phyloP scores from a whole-genome alignment of 305 asterid species.

The Fraxinus platypoda region DNA sequence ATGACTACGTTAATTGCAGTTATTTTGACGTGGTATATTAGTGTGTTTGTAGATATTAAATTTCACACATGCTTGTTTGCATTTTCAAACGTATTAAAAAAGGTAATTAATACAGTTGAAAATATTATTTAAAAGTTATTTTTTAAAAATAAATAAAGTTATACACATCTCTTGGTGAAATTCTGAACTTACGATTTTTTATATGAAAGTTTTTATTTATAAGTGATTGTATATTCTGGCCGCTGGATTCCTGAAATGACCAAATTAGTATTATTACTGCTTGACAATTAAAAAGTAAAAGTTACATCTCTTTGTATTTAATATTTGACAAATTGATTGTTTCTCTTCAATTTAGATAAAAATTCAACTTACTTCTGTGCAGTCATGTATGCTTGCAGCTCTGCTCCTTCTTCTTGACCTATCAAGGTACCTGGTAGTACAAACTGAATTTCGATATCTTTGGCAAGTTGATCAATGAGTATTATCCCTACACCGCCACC shows the following conservation, averaged over 20 bases:
- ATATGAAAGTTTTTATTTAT: no score
- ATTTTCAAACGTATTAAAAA: no score
- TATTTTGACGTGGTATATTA: no score
- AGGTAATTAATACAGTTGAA: no score
- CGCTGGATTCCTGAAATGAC: conserved; percentile 44
- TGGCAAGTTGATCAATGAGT: conserved; percentile 38
- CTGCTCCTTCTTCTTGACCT: conserved; percentile 37
- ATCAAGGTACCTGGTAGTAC: conserved; percentile 40
- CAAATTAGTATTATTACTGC: background rate
- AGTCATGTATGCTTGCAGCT: conserved; percentile 43
- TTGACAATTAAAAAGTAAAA: background rate
- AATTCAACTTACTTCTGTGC: conserved; percentile 36
- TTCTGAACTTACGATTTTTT: no score
- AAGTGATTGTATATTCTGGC: conserved; percentile 35
- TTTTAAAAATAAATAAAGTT: no score
- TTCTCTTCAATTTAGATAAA: conserved; percentile 7
- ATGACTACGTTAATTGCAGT: no score
- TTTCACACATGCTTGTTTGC: no score
- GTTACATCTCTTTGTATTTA: conserved; percentile 11
- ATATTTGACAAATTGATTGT: background rate
- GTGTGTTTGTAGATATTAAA: no score
- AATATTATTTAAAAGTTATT: no score
- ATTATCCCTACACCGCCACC: conserved; percentile 54
- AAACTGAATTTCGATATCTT: conserved; percentile 39
- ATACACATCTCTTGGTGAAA: no score